Evolutionary conservation across 164 flowering plant species (phyloP).

Genomic region (Aristolochia californica): DNA sequence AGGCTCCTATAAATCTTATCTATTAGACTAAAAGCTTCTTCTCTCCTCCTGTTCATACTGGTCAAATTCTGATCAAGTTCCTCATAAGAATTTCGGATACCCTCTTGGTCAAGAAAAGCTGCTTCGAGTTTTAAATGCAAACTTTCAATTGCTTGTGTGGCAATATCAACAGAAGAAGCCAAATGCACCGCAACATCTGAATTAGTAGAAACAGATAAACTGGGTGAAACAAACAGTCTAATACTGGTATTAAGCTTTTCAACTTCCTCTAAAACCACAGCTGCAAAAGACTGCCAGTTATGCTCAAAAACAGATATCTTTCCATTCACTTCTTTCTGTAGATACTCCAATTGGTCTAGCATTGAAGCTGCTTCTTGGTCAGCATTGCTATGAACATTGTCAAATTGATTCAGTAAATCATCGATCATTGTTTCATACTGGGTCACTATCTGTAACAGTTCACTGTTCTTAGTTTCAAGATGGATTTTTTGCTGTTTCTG

Average conservation of each 20-base stretch:
- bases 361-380: conserved; percentile 26
- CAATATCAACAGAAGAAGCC: conserved; percentile 39
- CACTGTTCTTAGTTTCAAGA: conserved; percentile 28
- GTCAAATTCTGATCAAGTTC: conserved; percentile 29
- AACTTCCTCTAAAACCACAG: conserved; percentile 28
- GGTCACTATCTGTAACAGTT: conserved; percentile 29
- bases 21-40: conserved; percentile 28
- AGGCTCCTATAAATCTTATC: conserved; percentile 35
- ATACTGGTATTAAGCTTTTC: conserved; percentile 36
- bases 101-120: conserved; percentile 27
- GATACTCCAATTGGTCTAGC: conserved; percentile 26
- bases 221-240: conserved; percentile 8
- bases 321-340: conserved; percentile 39
- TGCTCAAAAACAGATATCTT: conserved; percentile 29
- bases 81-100: conserved; percentile 18
- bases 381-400: conserved; percentile 29
- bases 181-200: conserved; percentile 18
- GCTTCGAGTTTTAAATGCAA: conserved; percentile 41
- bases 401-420: conserved; percentile 34
- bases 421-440: conserved; percentile 28
- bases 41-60: conserved; percentile 33
- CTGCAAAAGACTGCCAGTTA: conserved; percentile 33
- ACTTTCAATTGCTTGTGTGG: conserved; percentile 37
- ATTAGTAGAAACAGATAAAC: conserved; percentile 12
- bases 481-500: conserved; percentile 25